Percentiles rank a stretch among this genome's conserved stretches.
These are phyloP conservation scores for Lactuca sativa DNA, from an alignment of 129 eudicot species.

Conservation along the genomic window DNA sequence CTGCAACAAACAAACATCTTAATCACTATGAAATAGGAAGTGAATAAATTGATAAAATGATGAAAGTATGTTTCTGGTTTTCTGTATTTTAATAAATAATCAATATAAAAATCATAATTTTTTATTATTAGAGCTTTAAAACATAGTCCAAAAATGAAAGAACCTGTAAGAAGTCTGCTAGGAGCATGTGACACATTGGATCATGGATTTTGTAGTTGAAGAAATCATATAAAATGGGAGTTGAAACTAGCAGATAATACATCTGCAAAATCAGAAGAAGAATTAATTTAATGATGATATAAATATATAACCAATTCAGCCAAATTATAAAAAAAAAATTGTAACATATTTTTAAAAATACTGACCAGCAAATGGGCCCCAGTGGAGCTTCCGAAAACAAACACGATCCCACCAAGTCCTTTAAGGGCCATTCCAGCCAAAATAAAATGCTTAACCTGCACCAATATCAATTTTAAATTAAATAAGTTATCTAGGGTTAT, in stretches of 20 bases:
- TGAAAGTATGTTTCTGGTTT: background rate
- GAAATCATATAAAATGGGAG: conserved; percentile 59
- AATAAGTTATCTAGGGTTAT: background rate
- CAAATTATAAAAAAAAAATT: background rate
- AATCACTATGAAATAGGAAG: background rate
- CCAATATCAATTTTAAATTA: background rate
- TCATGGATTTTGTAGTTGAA: conserved; percentile 46
- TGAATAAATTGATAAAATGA: background rate
- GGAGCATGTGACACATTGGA: conserved; percentile 32
- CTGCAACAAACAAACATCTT: conserved; percentile 36
- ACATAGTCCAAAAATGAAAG: conserved; percentile 5
- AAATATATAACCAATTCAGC: background rate
- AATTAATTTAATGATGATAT: background rate
- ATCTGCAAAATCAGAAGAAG: conserved; percentile 38
- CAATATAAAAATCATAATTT: background rate
- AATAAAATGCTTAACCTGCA: conserved; percentile 62
- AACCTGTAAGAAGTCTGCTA: conserved; percentile 62
- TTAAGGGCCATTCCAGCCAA: conserved; percentile 47
- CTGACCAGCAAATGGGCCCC: conserved; percentile 81
- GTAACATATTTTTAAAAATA: background rate
- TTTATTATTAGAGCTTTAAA: background rate
- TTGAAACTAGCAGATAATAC: conserved; percentile 42
- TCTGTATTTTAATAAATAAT: background rate
- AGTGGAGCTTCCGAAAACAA: conserved; percentile 62
- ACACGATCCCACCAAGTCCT: conserved; percentile 72